A percentile compares a stretch with the other conserved stretches of the same genome.
Conservation (phyloP, 176 grass and related monocot genomes). For the Oryza coarctata region DNA sequence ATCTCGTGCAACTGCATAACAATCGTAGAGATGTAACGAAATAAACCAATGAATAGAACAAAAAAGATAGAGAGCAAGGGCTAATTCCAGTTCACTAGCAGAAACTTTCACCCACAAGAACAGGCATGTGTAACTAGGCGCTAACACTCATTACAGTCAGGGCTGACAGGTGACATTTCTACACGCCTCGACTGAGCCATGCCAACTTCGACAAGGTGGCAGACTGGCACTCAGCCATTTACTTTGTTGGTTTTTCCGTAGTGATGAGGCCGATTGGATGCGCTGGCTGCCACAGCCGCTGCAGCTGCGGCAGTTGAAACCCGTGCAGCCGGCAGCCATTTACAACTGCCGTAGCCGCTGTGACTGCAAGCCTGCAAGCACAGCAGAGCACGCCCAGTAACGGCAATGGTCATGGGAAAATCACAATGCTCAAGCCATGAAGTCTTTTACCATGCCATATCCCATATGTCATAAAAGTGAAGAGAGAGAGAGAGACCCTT, state of each 20-base stretch:
- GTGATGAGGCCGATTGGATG: not conserved
- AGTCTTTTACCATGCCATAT: conserved; percentile 7
- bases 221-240: not conserved
- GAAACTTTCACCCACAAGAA: not conserved
- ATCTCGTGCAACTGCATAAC: conserved; percentile 54
- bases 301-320: no score
- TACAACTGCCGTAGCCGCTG: no score
- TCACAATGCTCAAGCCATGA: not conserved
- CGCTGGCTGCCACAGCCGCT: no score
- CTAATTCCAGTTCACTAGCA: not conserved
- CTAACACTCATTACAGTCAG: not conserved
- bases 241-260: not conserved
- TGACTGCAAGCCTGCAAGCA: no score
- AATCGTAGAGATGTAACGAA: not conserved
- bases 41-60: not conserved
- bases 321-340: no score
- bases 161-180: conserved; percentile 2
- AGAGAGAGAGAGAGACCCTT: conserved; percentile 53
- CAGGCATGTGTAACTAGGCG: conserved; percentile 18
- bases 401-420: not conserved
- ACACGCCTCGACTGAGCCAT: not conserved
- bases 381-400: no score
- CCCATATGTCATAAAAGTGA: no score
- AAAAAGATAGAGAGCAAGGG: not conserved
- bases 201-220: not conserved